A percentile compares a stretch with the other conserved stretches of the same genome.
phyloP scores from a whole-genome alignment of 768 basidiomycete species.

The Boletus rubescentipes region DNA sequence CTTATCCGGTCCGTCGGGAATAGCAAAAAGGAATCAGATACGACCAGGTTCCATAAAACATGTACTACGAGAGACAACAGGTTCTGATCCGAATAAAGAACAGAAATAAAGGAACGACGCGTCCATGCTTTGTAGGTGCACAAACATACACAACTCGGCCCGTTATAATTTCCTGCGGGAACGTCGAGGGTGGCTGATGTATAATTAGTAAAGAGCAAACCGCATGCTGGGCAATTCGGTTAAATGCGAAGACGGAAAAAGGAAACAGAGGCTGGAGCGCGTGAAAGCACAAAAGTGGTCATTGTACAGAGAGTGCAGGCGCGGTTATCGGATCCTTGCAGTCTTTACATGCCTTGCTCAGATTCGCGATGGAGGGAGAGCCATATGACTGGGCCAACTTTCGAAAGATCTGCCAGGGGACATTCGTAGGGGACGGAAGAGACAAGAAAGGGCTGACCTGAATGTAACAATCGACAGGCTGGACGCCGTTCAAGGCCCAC shows the following conservation, averaged over 20 bases:
- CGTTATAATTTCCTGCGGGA: constrained; percentile 20
- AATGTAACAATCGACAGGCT: constrained; percentile 39
- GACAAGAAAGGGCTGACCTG: constrained; percentile 28
- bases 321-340: constrained; percentile 21
- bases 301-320: constrained; percentile 23
- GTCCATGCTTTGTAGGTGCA: constrained; percentile 14
- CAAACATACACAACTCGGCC: constrained; percentile 10
- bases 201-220: constrained; percentile 14
- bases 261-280: neutral
- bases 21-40: neutral
- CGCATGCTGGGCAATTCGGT: constrained; percentile 17
- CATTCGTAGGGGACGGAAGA: neutral
- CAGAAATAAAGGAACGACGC: constrained; percentile 12
- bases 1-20: neutral
- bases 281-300: constrained; percentile 5
- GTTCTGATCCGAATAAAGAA: constrained; percentile 7
- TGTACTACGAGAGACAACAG: constrained; percentile 9
- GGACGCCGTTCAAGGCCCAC: constrained; percentile 47
- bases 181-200: constrained; percentile 11
- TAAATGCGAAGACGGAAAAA: constrained; percentile 1
- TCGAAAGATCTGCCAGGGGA: constrained; percentile 29
- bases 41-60: neutral
- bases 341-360: constrained; percentile 18
- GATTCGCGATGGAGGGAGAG: constrained; percentile 1
- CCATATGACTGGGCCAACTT: constrained; percentile 25